Evolutionary conservation across 768 basidiomycete genomes (phyloP), one percentile per base, ranked within the genome.

Genomic region (Lactifluus rugatus): DNA sequence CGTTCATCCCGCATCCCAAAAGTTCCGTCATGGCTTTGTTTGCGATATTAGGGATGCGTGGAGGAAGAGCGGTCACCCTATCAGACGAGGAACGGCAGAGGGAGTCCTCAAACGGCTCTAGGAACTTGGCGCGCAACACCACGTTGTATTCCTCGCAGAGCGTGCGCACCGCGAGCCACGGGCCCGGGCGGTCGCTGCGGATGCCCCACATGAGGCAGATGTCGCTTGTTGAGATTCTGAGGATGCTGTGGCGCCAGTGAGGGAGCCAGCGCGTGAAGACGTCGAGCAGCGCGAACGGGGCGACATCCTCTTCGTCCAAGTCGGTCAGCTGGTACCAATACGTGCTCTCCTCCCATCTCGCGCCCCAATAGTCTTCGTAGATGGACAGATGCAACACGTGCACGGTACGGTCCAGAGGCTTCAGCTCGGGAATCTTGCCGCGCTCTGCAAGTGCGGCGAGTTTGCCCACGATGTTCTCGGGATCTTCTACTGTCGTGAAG

Each of bases 221-320:
- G 45, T 58, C 51, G 19, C 31, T 52, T 10, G 57, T 52, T 19
- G 13, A 21, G 9, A 58, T 44, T 2, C 13, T 14, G 36, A 58
- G 7, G 17, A 37, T 21, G 36, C 26, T 17, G 5, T 5, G 14
- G 7, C 13, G 50, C 57, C 57, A 58, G 21, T 14, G 36, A 5
- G 51, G 44, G 25, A 58, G 34, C 57, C 50, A 58, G 3, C 57
- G 51, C 51, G 57, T 31, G 21, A 58, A 37, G 11, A 28, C 46
- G 21, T 58, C 57, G 44, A 58, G 31, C 16, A 58, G 21, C 13
- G 57, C 57, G 3, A 52, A 58, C 10, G 50, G 1, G 2, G 51
- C 44, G 28, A 52, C 14, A 28, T 47, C 36, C 17, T 25, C 26
- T 3, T 25, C 39, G 28, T 28, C 21, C 16, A 58, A 11, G 17